Evolutionary conservation across 192 early-diverging fungal genomes (phyloP).

Genomic region (Backusella tuberculispora): DNA sequence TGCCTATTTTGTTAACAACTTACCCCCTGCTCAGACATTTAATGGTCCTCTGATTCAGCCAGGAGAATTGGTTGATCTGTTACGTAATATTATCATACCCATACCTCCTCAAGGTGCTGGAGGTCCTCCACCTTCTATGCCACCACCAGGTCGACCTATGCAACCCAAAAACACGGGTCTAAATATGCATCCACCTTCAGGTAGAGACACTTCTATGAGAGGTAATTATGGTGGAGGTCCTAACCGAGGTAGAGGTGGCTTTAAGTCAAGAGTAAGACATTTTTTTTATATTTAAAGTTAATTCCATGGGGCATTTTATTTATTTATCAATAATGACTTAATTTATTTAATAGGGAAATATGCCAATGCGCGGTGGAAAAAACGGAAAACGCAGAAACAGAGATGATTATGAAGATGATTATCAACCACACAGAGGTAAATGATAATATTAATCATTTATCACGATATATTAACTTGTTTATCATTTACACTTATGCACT

Average conservation of each 20-base stretch:
- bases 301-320: not conserved
- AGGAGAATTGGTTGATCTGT: slow-evolving; percentile 46
- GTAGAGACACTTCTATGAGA: slow-evolving; percentile 32
- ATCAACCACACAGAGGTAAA: slow-evolving; percentile 31
- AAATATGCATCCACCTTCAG: slow-evolving; percentile 24
- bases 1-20: slow-evolving; percentile 48
- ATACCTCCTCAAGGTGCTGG: slow-evolving; percentile 31
- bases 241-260: slow-evolving; percentile 31
- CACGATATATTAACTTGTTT: not conserved
- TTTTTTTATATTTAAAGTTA: slow-evolving; percentile 19
- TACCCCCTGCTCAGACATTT: slow-evolving; percentile 48
- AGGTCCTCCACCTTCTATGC: not conserved
- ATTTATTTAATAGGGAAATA: slow-evolving; percentile 10
- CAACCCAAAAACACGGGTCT: slow-evolving; percentile 23
- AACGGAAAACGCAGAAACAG: slow-evolving; percentile 48
- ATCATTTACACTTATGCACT: not conserved
- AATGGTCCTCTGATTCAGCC: slow-evolving; percentile 50
- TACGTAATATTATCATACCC: slow-evolving; percentile 47
- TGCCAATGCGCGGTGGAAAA: slow-evolving; percentile 27
- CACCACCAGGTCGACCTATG: not conserved
- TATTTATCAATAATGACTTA: not conserved
- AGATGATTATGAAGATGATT: slow-evolving; percentile 52
- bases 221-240: slow-evolving; percentile 13
- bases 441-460: not conserved
- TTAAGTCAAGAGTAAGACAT: slow-evolving; percentile 39